phyloP scores from a whole-genome alignment of 331 rosid species.

The Dryas integrifolia region DNA sequence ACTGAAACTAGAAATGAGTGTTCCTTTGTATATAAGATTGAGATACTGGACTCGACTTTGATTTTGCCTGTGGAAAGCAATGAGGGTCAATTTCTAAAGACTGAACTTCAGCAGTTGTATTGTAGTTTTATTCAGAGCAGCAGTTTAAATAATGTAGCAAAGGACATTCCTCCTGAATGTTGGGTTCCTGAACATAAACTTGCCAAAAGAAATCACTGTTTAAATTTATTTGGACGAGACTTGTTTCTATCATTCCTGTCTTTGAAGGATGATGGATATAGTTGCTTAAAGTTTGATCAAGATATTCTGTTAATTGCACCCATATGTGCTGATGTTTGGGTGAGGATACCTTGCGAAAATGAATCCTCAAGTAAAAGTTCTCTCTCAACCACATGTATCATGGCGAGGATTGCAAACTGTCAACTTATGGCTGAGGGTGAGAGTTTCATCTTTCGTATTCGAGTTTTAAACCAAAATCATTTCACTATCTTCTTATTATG shows the following conservation, averaged over 20 bases:
- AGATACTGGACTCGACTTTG: slow-evolving; percentile 74
- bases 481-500: slow-evolving; percentile 22
- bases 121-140: slow-evolving; percentile 46
- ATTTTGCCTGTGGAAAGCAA: slow-evolving; percentile 63
- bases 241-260: slow-evolving; percentile 52
- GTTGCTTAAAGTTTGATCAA: slow-evolving; percentile 32
- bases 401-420: slow-evolving; percentile 58
- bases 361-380: slow-evolving; percentile 36
- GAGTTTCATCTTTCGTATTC: slow-evolving; percentile 26
- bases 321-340: slow-evolving; percentile 79
- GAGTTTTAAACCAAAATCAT: slow-evolving; percentile 8
- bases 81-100: slow-evolving; percentile 62
- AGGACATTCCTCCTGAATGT: slow-evolving; percentile 55
- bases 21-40: slow-evolving; percentile 58
- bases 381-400: slow-evolving; percentile 42
- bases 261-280: slow-evolving; percentile 42
- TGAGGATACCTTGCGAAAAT: slow-evolving; percentile 57
- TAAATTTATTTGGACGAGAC: slow-evolving; percentile 71
- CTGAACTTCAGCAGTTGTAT: slow-evolving; percentile 60
- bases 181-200: slow-evolving; percentile 55
- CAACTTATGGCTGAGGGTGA: slow-evolving; percentile 67
- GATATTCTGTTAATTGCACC: slow-evolving; percentile 52
- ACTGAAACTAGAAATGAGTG: slow-evolving; percentile 39
- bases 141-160: slow-evolving; percentile 41
- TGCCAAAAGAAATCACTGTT: slow-evolving; percentile 50